Percentiles rank a stretch among this genome's conserved stretches.
Conservation (phyloP, 2,329 filamentous ascomycete species). For the Colletotrichum abscissum region DNA sequence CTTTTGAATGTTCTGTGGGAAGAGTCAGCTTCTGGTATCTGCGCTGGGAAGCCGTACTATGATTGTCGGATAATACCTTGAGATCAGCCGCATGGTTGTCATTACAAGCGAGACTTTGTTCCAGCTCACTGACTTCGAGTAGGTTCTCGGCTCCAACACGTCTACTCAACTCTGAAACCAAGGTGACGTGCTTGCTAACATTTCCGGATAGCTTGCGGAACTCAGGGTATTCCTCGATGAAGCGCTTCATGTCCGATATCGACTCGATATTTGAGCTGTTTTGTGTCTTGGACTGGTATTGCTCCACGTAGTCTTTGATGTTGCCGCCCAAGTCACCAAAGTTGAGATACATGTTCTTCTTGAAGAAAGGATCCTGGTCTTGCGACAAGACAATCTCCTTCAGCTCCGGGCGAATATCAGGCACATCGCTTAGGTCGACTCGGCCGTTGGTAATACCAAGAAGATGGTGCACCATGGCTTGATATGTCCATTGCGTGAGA, state of each 20-base stretch:
- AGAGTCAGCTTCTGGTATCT: background rate
- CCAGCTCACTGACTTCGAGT: slow-evolving; percentile 95
- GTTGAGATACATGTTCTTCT: slow-evolving; percentile 98
- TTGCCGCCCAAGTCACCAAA: slow-evolving; percentile 96
- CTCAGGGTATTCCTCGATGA: slow-evolving; percentile 98
- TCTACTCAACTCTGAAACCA: slow-evolving; percentile 93
- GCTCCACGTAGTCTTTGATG: slow-evolving; percentile 98
- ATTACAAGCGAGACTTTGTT: slow-evolving; percentile 96
- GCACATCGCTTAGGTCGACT: slow-evolving; percentile 86
- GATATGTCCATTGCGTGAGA: slow-evolving; percentile 98
- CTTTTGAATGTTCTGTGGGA: slow-evolving; percentile 78
- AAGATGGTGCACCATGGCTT: slow-evolving; percentile 99
- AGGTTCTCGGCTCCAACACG: slow-evolving; percentile 87
- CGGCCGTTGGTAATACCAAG: slow-evolving; percentile 95
- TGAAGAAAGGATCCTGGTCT: slow-evolving; percentile 99
- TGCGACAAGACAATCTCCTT: slow-evolving; percentile 95
- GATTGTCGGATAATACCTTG: slow-evolving; percentile 67
- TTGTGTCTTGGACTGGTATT: slow-evolving; percentile 98
- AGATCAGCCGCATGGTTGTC: slow-evolving; percentile 93
- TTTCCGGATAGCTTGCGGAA: slow-evolving; percentile 97
- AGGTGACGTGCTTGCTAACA: slow-evolving; percentile 96
- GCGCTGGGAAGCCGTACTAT: background rate
- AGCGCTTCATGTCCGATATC: slow-evolving; percentile 98
- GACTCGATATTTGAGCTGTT: slow-evolving; percentile 96
- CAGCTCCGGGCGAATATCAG: slow-evolving; percentile 86